These are phyloP conservation scores for Flaveria floridana DNA, from an alignment of 140 eudicot genomes.

Conservation along the genomic window DNA sequence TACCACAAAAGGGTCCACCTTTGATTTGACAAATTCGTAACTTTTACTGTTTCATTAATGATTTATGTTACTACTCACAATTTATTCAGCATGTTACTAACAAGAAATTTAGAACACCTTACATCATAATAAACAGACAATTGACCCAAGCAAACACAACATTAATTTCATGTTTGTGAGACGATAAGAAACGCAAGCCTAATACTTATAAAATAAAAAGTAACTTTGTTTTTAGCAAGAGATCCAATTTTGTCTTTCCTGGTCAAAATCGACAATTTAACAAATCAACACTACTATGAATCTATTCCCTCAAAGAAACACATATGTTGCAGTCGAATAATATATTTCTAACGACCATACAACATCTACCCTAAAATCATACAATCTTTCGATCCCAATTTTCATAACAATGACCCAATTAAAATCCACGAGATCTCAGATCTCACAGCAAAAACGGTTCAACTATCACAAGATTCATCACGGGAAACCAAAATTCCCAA, in stretches of 20 bases:
- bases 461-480: slow-evolving; percentile 18
- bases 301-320: slow-evolving; percentile 12
- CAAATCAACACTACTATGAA: slow-evolving; percentile 16
- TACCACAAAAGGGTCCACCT: neutral
- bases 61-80: neutral
- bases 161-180: slow-evolving; percentile 4
- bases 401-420: neutral
- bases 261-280: slow-evolving; percentile 18
- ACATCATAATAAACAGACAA: slow-evolving; percentile 11
- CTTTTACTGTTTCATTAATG: neutral
- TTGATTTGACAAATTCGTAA: neutral
- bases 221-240: neutral
- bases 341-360: neutral
- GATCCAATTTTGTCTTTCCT: slow-evolving; percentile 25
- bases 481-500: slow-evolving; percentile 1
- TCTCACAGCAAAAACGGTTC: slow-evolving; percentile 17
- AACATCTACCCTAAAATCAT: neutral
- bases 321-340: neutral
- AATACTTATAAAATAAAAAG: neutral
- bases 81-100: slow-evolving; percentile 4
- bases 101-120: neutral
- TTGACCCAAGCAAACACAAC: neutral
- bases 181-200: slow-evolving; percentile 13
- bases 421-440: slow-evolving; percentile 26
- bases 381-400: neutral